A percentile compares a stretch with the other conserved stretches of the same genome.
These are phyloP conservation scores for Penicillium fimorum DNA, from an alignment of 495 filamentous ascomycete genomes.

Conservation along the genomic window DNA sequence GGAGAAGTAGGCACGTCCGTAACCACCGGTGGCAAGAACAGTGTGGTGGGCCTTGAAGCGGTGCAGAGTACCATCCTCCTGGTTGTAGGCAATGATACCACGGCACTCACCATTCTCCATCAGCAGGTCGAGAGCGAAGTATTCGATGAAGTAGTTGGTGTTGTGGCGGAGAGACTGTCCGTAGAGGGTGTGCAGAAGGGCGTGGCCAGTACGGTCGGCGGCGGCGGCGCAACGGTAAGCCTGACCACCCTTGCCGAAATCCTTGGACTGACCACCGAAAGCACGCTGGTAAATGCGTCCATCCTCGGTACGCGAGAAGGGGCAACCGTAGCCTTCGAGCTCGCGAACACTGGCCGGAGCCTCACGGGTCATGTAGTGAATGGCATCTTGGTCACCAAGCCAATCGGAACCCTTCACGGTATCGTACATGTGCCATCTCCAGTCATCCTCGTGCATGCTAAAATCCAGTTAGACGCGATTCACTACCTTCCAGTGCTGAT, in stretches of 20 bases:
- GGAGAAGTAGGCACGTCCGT: conserved; percentile 95
- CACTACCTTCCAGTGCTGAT: neutral
- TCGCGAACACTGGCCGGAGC: conserved; percentile 89
- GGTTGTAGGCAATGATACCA: conserved; percentile 94
- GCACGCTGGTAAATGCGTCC: conserved; percentile 98
- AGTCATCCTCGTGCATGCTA: conserved; percentile 86
- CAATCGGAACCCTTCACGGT: conserved; percentile 98
- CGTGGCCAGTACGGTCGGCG: conserved; percentile 93
- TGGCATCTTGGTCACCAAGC: conserved; percentile 97
- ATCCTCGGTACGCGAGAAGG: conserved; percentile 96
- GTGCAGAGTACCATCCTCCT: conserved; percentile 96
- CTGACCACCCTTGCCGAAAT: conserved; percentile 93
- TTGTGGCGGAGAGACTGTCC: conserved; percentile 95
- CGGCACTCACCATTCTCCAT: conserved; percentile 97
- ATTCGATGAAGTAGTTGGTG: conserved; percentile 99
- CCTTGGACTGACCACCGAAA: conserved; percentile 94
- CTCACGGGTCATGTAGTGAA: conserved; percentile 98
- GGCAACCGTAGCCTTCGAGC: conserved; percentile 95
- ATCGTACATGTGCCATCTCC: conserved; percentile 99
- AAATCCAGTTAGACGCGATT: conserved; percentile 20
- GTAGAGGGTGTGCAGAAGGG: conserved; percentile 95
- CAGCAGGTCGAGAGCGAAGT: conserved; percentile 91
- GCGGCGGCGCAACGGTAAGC: conserved; percentile 95
- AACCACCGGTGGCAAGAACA: conserved; percentile 92
- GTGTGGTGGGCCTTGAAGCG: conserved; percentile 94